Evolutionary conservation across 805 yeast species (phyloP), one percentile per base, ranked within the genome.

Genomic region (Candida peoriensis): DNA sequence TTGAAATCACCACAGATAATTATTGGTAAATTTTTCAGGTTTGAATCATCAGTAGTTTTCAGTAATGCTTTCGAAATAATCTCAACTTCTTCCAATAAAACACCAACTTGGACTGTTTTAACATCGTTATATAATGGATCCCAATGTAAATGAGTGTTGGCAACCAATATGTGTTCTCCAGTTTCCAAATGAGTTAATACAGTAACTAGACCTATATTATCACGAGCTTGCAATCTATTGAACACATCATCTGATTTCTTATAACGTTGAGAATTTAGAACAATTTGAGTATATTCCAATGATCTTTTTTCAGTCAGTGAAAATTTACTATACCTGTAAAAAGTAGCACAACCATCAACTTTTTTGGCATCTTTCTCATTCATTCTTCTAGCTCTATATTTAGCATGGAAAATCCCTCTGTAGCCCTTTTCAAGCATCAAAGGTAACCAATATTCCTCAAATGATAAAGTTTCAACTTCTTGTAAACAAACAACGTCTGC

Each of bases 301-400:
- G 76, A 67, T 42, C 78, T 81, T 52, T 81, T 79, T 47, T 77
- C 89, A 26, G 81, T 48, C 42, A 89, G 66, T 38, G 74, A 72
- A 60, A 90, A 87, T 54, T 81, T 78, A 31, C 69, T 61, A 22
- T 74, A 65, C 50, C 76, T 81, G 66, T 72, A 93, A 56, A 90
- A 90, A 1, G 89, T 78, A n/a, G 97, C 97, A 70, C 98, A 93
- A 10, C 99, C 99, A 59, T 93, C 99, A 30, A 93, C 98, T 52
- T 83, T 84, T 58, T 81, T 81, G 18, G 94, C 79, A 47, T 86
- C 95, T 39, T 64, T 66, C 41, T 78, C 81, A 33, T 65, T 70
- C 95, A 87, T 85, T 9, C 97, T 88, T 61, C 85, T 84, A 1
- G 96, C 89, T 55, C 99, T 74, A 18, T 95, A 83, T 61, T 93